Conservation (phyloP, 2,329 filamentous ascomycete genomes). For the Neoarthrinium moseri region DNA sequence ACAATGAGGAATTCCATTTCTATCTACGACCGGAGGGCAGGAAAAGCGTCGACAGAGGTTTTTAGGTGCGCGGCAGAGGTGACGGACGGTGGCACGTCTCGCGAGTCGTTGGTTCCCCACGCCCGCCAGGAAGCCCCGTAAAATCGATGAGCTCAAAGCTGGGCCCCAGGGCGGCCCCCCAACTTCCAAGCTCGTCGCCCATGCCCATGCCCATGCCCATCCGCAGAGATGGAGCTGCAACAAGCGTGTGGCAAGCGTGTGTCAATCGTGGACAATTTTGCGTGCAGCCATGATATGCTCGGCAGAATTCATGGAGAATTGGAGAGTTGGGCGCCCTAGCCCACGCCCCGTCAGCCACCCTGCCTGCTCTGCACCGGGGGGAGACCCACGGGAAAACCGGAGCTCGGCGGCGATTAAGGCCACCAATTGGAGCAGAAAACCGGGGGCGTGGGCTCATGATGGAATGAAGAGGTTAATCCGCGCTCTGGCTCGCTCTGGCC, state of each 20-base stretch:
- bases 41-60: too few species aligned
- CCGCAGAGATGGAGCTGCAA: too few species aligned
- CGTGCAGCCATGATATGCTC: background rate
- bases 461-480: constrained; percentile 7
- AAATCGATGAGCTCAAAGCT: constrained; percentile 4
- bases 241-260: too few species aligned
- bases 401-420: constrained; percentile 1
- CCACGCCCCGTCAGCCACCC: background rate
- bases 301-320: background rate
- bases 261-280: too few species aligned
- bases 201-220: too few species aligned
- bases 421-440: constrained; percentile 8
- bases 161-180: too few species aligned
- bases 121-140: background rate
- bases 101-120: constrained; percentile 1
- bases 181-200: too few species aligned
- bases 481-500: background rate
- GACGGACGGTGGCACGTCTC: background rate
- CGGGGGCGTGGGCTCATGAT: background rate
- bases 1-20: background rate
- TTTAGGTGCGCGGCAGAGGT: background rate
- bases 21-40: too few species aligned
- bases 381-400: constrained; percentile 8
- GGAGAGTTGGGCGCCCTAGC: background rate
- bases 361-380: background rate